phyloP scores from a whole-genome alignment of 495 filamentous ascomycete species.

The Penicillium ochrochloron region DNA sequence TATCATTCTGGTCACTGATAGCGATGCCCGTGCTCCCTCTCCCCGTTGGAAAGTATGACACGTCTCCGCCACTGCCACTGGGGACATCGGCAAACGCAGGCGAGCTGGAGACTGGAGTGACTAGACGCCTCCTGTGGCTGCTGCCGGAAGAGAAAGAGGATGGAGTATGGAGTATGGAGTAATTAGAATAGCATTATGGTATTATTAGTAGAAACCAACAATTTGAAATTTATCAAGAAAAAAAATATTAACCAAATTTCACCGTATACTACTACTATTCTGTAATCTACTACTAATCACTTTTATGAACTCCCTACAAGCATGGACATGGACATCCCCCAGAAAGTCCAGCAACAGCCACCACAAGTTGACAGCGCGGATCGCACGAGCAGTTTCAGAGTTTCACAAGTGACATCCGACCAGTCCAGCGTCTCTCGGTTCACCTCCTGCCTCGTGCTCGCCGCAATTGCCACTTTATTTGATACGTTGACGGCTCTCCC shows the following conservation, averaged over 20 bases:
- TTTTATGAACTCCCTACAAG: no score
- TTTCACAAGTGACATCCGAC: conserved; percentile 16
- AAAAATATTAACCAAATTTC: background rate
- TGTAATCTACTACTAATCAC: background rate
- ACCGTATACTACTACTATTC: background rate
- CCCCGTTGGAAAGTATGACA: background rate
- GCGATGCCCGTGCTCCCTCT: conserved; percentile 3
- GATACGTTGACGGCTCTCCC: conserved; percentile 9
- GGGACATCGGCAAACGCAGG: conserved; percentile 3
- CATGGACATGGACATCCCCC: conserved; percentile 1
- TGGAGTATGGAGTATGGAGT: background rate
- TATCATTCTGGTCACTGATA: background rate
- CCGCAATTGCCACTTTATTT: conserved; percentile 11
- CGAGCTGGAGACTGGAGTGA: background rate
- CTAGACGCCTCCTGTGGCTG: background rate
- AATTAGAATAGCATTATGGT: background rate
- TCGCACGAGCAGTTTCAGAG: conserved; percentile 27
- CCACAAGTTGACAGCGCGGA: background rate
- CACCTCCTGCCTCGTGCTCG: conserved; percentile 33
- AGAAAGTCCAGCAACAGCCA: background rate
- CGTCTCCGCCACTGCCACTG: conserved; percentile 18
- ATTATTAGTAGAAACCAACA: background rate
- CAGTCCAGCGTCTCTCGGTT: conserved; percentile 16
- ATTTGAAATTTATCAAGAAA: background rate
- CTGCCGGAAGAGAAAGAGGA: conserved; percentile 1